Evolutionary conservation across 2,329 filamentous ascomycete genomes (phyloP).

Genomic region (Fusarium anguioides): DNA sequence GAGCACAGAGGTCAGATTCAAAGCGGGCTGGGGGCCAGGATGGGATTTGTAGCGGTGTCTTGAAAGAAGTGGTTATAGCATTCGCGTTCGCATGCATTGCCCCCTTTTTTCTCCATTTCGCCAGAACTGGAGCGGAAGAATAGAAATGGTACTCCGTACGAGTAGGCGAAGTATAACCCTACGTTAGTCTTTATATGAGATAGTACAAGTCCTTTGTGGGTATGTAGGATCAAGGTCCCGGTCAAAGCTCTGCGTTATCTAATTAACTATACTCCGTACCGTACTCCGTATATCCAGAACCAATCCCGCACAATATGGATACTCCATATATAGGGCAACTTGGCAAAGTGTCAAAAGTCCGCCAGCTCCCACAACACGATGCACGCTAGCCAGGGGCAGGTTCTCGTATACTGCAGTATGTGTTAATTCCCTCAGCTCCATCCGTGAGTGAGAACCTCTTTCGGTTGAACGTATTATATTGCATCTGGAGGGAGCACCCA

Average conservation of each 20-base stretch:
- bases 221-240: background rate
- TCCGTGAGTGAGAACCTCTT: background rate
- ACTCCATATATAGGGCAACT: background rate
- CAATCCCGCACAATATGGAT: background rate
- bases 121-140: background rate
- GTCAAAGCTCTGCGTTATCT: background rate
- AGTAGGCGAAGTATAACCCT: background rate
- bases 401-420: background rate
- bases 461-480: no score
- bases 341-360: background rate
- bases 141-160: background rate
- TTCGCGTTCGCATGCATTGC: background rate
- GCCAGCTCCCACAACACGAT: background rate
- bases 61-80: background rate
- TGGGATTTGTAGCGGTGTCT: background rate
- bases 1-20: background rate
- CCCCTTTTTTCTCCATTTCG: background rate
- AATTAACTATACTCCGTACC: background rate
- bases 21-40: constrained; percentile 1
- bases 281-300: background rate
- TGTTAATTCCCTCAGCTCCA: background rate
- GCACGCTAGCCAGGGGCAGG: background rate
- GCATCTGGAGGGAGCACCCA: no score
- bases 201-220: background rate
- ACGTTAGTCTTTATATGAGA: background rate